phyloP scores from a whole-genome alignment of 139 green algal genomes.

The Tetratostichococcus sp. region DNA sequence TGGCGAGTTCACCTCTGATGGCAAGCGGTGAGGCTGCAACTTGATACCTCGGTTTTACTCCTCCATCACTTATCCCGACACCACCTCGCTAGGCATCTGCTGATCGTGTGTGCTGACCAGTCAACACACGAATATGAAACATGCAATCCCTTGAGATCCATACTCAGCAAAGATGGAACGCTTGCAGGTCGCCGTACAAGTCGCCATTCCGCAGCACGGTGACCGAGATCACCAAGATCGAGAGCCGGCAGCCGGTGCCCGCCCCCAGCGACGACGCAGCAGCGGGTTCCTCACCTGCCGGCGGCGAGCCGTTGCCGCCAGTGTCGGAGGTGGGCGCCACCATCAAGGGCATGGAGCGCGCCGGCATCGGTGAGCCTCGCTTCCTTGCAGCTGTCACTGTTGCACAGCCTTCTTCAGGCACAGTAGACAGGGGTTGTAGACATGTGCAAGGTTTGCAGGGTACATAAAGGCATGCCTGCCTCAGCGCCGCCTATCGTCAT shows the following conservation, averaged over 20 bases:
- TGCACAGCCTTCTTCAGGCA: not conserved
- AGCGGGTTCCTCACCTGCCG: too few relatives aligned
- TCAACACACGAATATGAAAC: too few relatives aligned
- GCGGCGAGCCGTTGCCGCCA: not conserved
- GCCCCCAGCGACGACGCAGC: not conserved
- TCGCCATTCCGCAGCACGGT: not conserved
- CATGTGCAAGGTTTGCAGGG: too few relatives aligned
- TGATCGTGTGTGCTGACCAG: too few relatives aligned
- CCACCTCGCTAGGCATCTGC: too few relatives aligned
- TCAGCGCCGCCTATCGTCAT: too few relatives aligned
- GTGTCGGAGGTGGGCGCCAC: not conserved
- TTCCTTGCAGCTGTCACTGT: not conserved
- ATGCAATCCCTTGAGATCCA: too few relatives aligned
- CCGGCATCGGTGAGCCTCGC: not conserved
- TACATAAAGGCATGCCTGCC: too few relatives aligned
- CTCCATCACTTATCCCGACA: too few relatives aligned
- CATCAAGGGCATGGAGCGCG: not conserved
- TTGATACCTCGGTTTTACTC: too few relatives aligned
- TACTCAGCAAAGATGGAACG: too few relatives aligned
- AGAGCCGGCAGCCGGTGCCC: not conserved
- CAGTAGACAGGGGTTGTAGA: too few relatives aligned
- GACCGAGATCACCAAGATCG: not conserved
- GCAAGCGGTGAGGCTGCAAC: not conserved
- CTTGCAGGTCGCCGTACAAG: not conserved
- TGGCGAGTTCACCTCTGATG: conserved; percentile 1